Percentiles rank a stretch among this genome's conserved stretches.
phyloP scores from a whole-genome alignment of 2,329 filamentous ascomycete genomes.

The Colletotrichum incanum region DNA sequence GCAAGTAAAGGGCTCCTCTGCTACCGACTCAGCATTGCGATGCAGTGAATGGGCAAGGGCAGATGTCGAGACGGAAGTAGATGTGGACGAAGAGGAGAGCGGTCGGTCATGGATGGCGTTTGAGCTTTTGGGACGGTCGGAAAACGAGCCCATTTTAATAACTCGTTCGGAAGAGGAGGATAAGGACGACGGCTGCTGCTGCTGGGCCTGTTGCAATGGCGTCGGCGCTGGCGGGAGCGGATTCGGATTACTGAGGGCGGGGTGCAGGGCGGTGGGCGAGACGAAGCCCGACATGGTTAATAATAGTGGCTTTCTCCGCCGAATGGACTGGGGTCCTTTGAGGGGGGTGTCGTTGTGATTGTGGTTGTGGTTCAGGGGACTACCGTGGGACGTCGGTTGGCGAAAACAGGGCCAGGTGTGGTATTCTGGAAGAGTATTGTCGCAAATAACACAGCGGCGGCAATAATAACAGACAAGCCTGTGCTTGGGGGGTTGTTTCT shows the following conservation, averaged over 20 bases:
- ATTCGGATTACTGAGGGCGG: conserved; percentile 61
- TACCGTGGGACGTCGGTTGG: conserved; percentile 4
- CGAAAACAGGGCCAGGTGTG: not conserved
- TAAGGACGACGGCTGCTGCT: not conserved
- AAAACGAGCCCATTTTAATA: conserved; percentile 48
- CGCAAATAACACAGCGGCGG: conserved; percentile 14
- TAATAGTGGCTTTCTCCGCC: conserved; percentile 34
- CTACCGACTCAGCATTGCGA: conserved; percentile 43
- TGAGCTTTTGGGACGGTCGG: conserved; percentile 48
- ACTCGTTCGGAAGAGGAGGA: conserved; percentile 33
- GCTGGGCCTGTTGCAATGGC: conserved; percentile 28
- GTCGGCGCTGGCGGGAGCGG: conserved; percentile 45
- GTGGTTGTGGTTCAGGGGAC: not conserved
- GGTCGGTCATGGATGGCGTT: conserved; percentile 43
- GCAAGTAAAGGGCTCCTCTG: conserved; percentile 17
- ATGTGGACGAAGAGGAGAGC: conserved; percentile 44
- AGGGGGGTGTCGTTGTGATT: not conserved
- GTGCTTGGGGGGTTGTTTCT: not conserved
- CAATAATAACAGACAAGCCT: conserved; percentile 6
- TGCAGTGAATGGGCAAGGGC: conserved; percentile 41
- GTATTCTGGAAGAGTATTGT: not conserved
- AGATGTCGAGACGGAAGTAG: conserved; percentile 28
- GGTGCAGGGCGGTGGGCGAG: conserved; percentile 67
- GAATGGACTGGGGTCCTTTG: conserved; percentile 15
- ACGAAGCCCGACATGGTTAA: conserved; percentile 52